Evolutionary conservation across 495 filamentous ascomycete genomes (phyloP), one percentile per base, ranked within the genome.

Genomic region (Hyphodiscus hymeniophilus): DNA sequence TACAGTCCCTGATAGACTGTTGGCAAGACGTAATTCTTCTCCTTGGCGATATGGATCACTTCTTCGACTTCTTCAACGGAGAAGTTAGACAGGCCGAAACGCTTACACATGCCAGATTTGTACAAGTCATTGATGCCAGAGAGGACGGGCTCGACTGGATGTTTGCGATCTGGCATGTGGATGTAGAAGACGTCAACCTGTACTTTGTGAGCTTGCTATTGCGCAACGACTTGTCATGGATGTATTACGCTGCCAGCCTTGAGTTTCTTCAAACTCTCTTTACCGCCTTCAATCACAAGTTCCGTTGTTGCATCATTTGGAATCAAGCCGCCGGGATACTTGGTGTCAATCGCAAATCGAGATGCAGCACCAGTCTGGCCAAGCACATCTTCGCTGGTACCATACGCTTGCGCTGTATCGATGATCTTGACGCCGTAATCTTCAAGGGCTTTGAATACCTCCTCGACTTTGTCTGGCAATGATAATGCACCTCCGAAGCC

Each of bases 1-100:
- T 76, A 75, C 11, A 69, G 58, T 0, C 72, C 71, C 46, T 77
- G 70, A 43, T 71, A 76, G 16, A 72, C 65, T 7, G 48, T 59
- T 0, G 72, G 72, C 47, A 63, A 61, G 23, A 69, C 50, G 48
- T 59, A 71, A 5, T 62, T 63, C 10, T 68, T 59, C 13, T 36
- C 5, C 13, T 36, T 18, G 34, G 66, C 69, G 36, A 73, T 66
- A 33, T 64, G 50, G 35, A 70, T 54, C 7, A 76, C 57, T 33
- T 70, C 54, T 46, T 69, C 63, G 2, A 77, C 68, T 40, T 76
- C 68, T 2, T 55, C 58, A 8, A 65, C 55, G 5, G 54, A 56
- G 47, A 64, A 74, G 48, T 74, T 76, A 42, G 68, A 70, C 20
- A 74, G 49, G 1, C 74, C 72, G 21, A 71, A 68, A 21, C 60